Evolutionary conservation across 2,329 filamentous ascomycete species (phyloP).

Genomic region (Bipolaris oryzae): DNA sequence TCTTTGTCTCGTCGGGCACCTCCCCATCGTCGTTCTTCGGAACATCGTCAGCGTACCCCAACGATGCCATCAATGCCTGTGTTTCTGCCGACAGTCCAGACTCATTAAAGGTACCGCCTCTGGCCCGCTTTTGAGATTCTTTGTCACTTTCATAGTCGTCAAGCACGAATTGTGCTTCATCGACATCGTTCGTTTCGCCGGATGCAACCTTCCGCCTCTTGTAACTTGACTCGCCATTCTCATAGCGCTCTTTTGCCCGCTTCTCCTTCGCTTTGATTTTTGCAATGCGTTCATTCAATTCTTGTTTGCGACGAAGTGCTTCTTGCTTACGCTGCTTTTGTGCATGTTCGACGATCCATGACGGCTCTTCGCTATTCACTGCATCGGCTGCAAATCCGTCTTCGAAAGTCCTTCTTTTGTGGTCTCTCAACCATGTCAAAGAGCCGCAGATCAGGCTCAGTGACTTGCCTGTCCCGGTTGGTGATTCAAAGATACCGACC

Average conservation of each 20-base stretch:
- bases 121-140: conserved; percentile 49
- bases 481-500: conserved; percentile 87
- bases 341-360: conserved; percentile 83
- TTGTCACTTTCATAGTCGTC: conserved; percentile 74
- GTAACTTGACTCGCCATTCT: conserved; percentile 54
- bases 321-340: conserved; percentile 70
- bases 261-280: conserved; percentile 66
- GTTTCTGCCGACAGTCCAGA: conserved; percentile 74
- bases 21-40: conserved; percentile 56
- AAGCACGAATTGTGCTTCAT: conserved; percentile 75
- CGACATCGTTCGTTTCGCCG: conserved; percentile 19
- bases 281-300: conserved; percentile 74
- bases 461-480: conserved; percentile 93
- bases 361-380: conserved; percentile 70
- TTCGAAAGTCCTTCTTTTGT: conserved; percentile 69
- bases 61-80: conserved; percentile 71
- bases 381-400: conserved; percentile 56
- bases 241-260: conserved; percentile 61
- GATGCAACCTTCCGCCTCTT: conserved; percentile 51
- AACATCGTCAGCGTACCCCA: conserved; percentile 45
- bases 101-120: conserved; percentile 31
- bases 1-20: conserved; percentile 72
- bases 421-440: conserved; percentile 86
- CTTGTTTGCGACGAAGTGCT: conserved; percentile 69
- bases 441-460: conserved; percentile 88